Base-by-base conservation (phyloP, 768 basidiomycete species). In the Omphalotus guepiniiformis region DNA sequence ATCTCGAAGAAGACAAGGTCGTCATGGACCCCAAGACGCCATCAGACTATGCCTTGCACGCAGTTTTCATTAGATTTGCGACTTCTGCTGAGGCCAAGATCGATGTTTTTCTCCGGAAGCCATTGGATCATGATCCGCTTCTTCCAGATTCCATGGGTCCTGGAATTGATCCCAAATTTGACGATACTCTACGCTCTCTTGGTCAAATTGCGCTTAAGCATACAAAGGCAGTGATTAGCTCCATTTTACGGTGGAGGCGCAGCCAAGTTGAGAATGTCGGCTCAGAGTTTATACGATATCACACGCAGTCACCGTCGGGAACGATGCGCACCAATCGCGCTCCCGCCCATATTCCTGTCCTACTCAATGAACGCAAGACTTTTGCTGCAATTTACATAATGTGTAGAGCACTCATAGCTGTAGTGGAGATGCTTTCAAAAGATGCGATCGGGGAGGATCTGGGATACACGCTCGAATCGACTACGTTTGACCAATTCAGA, bases 331-430 rank as follows among this genome's bases (percentile, higher is more conserved):
- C 53, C 25, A 48, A 66, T 19, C 73, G 78, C 16, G 53, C 68
- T 29, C 67, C 70, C 35, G 82, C 85, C 48, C n/a, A n/a, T n/a
- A 64, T 75, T 15, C 67, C 75, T 1, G 66, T 63, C 25, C 58
- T 81, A n/a, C 63, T 85, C 37, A 76, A 73, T 47, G 88, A 88
- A 60, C 82, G 85, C 25, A 83, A 84, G 60, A 79, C 81, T n/a
- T 74, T 94, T 3, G 85, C 90, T 5, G 82, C 90, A 1, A 85
- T 88, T 30, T 95, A 93, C 61, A 81, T 97, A 58, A 85, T 92
- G 82, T 93, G 90, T 58, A 80, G 93, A 42, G 85, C 88, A 3
- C 74, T 95, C 16, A 83, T 92, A 22, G 82, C 79, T 2, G 79
- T 93, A 11, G 75, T 94, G 46, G 79, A 83, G 30, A 71, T 77